Conservation (phyloP, 2,329 filamentous ascomycete species). For the Mariannaea elegans region DNA sequence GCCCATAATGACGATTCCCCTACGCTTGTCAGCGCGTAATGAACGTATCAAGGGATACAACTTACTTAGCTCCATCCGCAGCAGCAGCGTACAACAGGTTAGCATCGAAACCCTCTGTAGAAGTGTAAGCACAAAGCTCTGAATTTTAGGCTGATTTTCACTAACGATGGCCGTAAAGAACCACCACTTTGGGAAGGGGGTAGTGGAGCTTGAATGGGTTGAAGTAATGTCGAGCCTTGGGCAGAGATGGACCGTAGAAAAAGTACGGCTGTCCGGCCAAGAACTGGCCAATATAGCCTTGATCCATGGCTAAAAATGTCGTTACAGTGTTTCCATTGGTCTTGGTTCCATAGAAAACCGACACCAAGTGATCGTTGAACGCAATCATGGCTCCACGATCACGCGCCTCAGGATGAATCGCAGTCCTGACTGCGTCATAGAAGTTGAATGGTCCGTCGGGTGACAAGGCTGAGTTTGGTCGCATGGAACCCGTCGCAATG, state of each 20-base stretch:
- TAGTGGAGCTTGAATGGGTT: not conserved
- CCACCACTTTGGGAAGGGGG: not conserved
- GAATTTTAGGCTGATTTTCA: not conserved
- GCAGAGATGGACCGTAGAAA: not conserved
- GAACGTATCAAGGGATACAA: not conserved
- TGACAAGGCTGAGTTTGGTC: not conserved
- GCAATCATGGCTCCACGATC: slow-evolving; percentile 1
- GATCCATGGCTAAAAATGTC: not conserved
- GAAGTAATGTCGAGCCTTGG: not conserved
- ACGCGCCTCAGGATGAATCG: not conserved
- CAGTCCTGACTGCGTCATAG: not conserved
- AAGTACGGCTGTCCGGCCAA: slow-evolving; percentile 2
- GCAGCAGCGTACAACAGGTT: not conserved
- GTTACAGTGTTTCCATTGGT: not conserved
- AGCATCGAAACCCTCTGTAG: not conserved
- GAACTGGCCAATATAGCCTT: not conserved
- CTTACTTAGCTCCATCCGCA: slow-evolving; percentile 2
- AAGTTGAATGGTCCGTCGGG: not conserved
- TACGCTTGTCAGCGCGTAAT: not conserved
- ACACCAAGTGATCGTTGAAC: not conserved
- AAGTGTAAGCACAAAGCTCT: not conserved
- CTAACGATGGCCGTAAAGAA: slow-evolving; percentile 5
- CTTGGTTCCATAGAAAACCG: not conserved
- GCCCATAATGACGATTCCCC: slow-evolving; percentile 5
- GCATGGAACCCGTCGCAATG: slow-evolving; percentile 1